Evolutionary conservation across 371 early-diverging fungal species (phyloP), one percentile per base, ranked within the genome.

Genomic region (Thermomucor indicae-seudaticae): DNA sequence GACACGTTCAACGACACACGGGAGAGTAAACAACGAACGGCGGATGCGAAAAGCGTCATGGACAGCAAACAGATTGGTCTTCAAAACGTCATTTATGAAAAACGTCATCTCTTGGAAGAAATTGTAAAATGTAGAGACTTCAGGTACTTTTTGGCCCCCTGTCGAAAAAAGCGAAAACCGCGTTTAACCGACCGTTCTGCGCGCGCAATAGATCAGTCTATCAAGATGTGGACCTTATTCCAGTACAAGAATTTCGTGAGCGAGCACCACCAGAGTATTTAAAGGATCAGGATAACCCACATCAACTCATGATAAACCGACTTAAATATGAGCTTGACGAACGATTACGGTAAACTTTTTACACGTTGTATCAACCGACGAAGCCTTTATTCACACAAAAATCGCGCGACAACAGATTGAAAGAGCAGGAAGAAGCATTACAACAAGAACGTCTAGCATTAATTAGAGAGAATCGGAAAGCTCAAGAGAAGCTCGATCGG

Each of bases 51-150:
- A 49, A 43, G 49, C 3, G 45, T 37, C n/a, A 71, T 75, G 76
- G 70, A 75, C 32, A 62, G 58, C 40, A 60, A 54, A 29, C 57
- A 67, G 37, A 39, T 69, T 4, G 70, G 62, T 8, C 62, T 75
- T 23, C 76, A 75, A 44, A 70, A 72, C 44, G 67, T 72, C 12
- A 65, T 70, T 61, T 75, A 70, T 49, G 72, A 75, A 53, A 69
- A 70, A 40, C 59, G 70, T 17, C 72, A 75, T 35, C 60, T 75
- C 57, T 43, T 71, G 25, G 72, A 72, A 38, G 72, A 75, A 35
- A 71, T 71, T 25, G 64, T 67, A 0, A 60, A 67, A 25, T 75
- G 75, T 47, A 50, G 63, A 53, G 61, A 67, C 6, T 71, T 72
- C 30, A 58, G 71, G 75, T 71, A 64, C 47, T 31, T 12, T 12